Evolutionary conservation across 2,329 filamentous ascomycete species (phyloP).

Genomic region (Colletotrichum sp.): DNA sequence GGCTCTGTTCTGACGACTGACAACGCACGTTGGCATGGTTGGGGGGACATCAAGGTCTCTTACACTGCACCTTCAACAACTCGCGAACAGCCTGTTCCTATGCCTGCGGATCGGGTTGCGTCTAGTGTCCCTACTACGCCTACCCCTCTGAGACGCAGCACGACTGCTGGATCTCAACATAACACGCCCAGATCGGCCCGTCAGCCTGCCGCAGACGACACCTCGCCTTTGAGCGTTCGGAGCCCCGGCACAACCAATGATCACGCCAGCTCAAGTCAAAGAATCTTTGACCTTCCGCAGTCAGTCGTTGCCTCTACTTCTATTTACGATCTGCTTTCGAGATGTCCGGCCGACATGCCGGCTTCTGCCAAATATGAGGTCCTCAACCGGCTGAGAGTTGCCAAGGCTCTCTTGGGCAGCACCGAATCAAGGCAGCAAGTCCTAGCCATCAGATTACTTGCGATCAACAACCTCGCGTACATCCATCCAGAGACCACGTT

Average conservation of each 20-base stretch:
- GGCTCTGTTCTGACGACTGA: conserved; percentile 72
- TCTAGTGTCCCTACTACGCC: conserved; percentile 70
- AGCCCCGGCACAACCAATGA: conserved; percentile 44
- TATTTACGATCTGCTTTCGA: conserved; percentile 62
- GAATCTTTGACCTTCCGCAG: conserved; percentile 69
- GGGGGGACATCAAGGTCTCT: conserved; percentile 79
- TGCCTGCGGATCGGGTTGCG: conserved; percentile 3
- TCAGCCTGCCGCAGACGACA: conserved; percentile 38
- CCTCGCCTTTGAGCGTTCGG: conserved; percentile 54
- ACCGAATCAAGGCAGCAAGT: conserved; percentile 73
- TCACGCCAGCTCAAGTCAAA: conserved; percentile 47
- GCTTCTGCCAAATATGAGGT: conserved; percentile 80
- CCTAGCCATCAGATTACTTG: conserved; percentile 81
- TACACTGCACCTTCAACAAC: conserved; percentile 53
- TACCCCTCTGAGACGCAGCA: conserved; percentile 75
- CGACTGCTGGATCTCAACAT: conserved; percentile 56
- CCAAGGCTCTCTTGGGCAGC: conserved; percentile 77
- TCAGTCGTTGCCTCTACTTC: conserved; percentile 55
- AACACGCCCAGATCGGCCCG: conserved; percentile 45
- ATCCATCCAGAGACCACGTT: conserved; percentile 86
- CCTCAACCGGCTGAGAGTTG: conserved; percentile 80
- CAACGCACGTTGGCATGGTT: conserved; percentile 70
- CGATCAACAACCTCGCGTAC: conserved; percentile 89
- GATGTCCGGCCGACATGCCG: conserved; percentile 69
- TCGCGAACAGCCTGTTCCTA: background rate